Percentiles rank a stretch among this genome's conserved stretches.
Conservation (phyloP, 805 yeast genomes). For the Pichia deserticola region DNA sequence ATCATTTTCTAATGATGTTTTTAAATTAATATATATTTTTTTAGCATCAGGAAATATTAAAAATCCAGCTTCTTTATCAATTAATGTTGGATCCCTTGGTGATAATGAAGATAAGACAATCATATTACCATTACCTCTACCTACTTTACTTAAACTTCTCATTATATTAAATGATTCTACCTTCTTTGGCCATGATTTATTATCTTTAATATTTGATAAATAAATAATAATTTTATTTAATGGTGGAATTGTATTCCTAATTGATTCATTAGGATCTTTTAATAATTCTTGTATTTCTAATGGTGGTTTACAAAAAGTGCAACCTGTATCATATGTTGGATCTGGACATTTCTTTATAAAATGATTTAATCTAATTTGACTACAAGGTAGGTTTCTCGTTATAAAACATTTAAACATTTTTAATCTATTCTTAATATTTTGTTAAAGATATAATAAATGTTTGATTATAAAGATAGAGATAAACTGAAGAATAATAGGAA, state of each 20-base stretch:
- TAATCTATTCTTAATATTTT: too few species aligned
- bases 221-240: constrained; percentile 53
- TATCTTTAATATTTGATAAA: constrained; percentile 35
- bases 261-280: constrained; percentile 18
- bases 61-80: constrained; percentile 1
- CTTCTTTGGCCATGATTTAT: constrained; percentile 39
- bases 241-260: constrained; percentile 41
- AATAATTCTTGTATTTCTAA: constrained; percentile 11
- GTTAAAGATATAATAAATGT: too few species aligned
- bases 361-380: constrained; percentile 3
- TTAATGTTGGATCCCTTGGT: background rate
- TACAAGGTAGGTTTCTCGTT: too few species aligned
- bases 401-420: too few species aligned
- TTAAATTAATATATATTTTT: background rate
- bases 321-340: constrained; percentile 51
- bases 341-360: constrained; percentile 35
- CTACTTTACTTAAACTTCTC: constrained; percentile 3
- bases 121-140: constrained; percentile 12
- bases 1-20: background rate
- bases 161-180: constrained; percentile 44
- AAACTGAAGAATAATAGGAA: too few species aligned
- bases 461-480: too few species aligned
- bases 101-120: constrained; percentile 4
- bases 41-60: constrained; percentile 9
- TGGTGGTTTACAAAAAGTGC: constrained; percentile 46